Evolutionary conservation across 257 asterid species (phyloP).

Genomic region (Scutellaria barbata): DNA sequence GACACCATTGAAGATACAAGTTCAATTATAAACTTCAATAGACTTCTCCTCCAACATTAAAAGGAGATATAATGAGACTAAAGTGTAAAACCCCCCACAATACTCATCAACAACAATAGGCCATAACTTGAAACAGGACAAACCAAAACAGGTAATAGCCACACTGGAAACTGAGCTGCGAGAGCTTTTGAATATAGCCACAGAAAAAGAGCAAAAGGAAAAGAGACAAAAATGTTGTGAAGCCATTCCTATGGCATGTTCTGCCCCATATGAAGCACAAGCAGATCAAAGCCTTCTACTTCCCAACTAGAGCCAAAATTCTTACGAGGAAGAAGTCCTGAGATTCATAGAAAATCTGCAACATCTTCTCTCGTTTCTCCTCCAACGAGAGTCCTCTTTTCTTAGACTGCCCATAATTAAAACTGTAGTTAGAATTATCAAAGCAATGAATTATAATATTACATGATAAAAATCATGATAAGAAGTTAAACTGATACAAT

Average conservation of each 20-base stretch:
- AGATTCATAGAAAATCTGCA: conserved; percentile 85
- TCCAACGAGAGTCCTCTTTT: conserved; percentile 95
- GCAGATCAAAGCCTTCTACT: conserved; percentile 23
- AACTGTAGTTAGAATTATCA: conserved; percentile 28
- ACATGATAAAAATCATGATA: not conserved
- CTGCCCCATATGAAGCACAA: not conserved
- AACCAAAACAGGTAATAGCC: conserved; percentile 1
- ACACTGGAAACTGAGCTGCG: conserved; percentile 13
- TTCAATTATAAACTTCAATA: conserved; percentile 10
- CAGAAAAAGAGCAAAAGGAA: not conserved
- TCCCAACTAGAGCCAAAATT: conserved; percentile 27
- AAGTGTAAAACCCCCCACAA: conserved; percentile 6
- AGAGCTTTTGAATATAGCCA: not conserved
- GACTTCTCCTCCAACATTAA: conserved; percentile 18
- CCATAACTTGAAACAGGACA: conserved; percentile 19
- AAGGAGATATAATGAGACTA: not conserved
- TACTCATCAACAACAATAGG: conserved; percentile 13
- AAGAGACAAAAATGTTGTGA: not conserved
- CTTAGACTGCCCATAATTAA: conserved; percentile 60
- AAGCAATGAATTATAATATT: conserved; percentile 13
- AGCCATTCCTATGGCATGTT: conserved; percentile 10
- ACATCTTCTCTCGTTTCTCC: conserved; percentile 94
- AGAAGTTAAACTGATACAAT: conserved; percentile 1
- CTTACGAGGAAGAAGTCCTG: conserved; percentile 94
- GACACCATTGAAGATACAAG: conserved; percentile 5